Percentiles rank a stretch among this genome's conserved stretches.
Evolutionary conservation across 768 basidiomycete species (phyloP).

Genomic region (Terana coerulea): DNA sequence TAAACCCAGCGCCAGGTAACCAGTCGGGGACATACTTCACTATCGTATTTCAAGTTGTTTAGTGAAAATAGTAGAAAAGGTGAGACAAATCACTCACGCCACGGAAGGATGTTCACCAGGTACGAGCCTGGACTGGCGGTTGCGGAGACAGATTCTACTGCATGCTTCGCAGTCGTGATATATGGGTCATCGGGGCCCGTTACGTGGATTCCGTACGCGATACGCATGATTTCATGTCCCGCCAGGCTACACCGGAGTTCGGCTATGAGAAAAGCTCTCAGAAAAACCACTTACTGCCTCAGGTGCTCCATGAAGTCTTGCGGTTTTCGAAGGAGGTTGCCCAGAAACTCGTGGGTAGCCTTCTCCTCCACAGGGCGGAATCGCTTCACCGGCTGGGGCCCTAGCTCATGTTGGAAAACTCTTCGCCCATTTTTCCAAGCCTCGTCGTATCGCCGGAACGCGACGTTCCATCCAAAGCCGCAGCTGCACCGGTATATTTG

Average conservation of each 20-base stretch:
- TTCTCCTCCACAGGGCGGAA: conserved; percentile 7
- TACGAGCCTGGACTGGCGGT: conserved; percentile 13
- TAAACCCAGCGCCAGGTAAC: conserved; percentile 6
- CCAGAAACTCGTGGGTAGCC: conserved; percentile 6
- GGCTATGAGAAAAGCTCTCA: background rate
- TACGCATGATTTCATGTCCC: conserved; percentile 12
- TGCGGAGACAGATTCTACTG: conserved; percentile 7
- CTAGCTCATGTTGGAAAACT: conserved; percentile 13
- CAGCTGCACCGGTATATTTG: too few species aligned
- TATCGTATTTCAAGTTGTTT: too few species aligned
- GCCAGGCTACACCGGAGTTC: conserved; percentile 9
- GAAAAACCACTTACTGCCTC: conserved; percentile 9
- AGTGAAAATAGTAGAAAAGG: too few species aligned
- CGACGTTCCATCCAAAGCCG: conserved; percentile 11
- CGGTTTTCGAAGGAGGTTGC: conserved; percentile 3
- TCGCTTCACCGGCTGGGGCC: conserved; percentile 2
- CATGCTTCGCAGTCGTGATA: conserved; percentile 13
- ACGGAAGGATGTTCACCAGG: conserved; percentile 12
- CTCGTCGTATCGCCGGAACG: conserved; percentile 12
- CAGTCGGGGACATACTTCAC: conserved; percentile 8
- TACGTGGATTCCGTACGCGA: conserved; percentile 17
- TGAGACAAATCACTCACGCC: conserved; percentile 1
- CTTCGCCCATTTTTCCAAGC: conserved; percentile 8
- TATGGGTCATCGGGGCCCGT: conserved; percentile 14
- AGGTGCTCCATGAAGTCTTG: conserved; percentile 10